phyloP scores from a whole-genome alignment of 495 filamentous ascomycete genomes.

The Neurospora intermedia region DNA sequence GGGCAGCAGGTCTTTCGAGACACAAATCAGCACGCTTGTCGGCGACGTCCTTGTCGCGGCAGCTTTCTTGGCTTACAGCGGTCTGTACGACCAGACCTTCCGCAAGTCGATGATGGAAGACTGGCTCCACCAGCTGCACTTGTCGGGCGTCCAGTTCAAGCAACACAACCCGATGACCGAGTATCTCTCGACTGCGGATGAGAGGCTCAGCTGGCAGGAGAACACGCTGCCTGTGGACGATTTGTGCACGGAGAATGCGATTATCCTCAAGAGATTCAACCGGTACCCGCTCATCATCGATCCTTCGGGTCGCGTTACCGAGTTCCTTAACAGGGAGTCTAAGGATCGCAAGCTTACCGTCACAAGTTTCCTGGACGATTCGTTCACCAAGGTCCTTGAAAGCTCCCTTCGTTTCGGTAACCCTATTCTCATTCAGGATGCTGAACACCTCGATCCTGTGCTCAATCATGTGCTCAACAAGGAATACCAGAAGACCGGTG shows the following conservation, averaged over 20 bases:
- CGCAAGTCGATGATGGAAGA: conserved; percentile 95
- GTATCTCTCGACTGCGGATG: conserved; percentile 93
- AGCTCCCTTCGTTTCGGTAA: conserved; percentile 96
- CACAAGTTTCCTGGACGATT: conserved; percentile 95
- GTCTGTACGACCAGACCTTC: conserved; percentile 96
- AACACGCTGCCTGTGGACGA: conserved; percentile 97
- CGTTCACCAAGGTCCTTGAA: conserved; percentile 94
- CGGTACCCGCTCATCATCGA: conserved; percentile 97
- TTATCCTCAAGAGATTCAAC: conserved; percentile 95
- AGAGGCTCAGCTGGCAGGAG: conserved; percentile 87
- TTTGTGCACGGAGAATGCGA: conserved; percentile 96
- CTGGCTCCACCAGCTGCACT: conserved; percentile 82
- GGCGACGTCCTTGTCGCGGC: conserved; percentile 91
- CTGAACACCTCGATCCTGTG: conserved; percentile 91
- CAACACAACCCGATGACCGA: conserved; percentile 88
- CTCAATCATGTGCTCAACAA: conserved; percentile 99
- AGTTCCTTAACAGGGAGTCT: conserved; percentile 89
- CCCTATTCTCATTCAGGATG: conserved; percentile 96
- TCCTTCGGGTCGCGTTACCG: conserved; percentile 84
- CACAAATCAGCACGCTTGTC: conserved; percentile 91
- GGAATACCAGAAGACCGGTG: conserved; percentile 98
- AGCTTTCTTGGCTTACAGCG: conserved; percentile 95
- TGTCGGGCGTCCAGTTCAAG: conserved; percentile 88
- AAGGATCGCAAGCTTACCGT: conserved; percentile 90
- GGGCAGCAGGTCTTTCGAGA: conserved; percentile 94